Percentiles rank a stretch among this genome's conserved stretches.
These are phyloP conservation scores for Ophiocytium majus DNA, from an alignment of 352 stramenopile genomes.

Conservation along the genomic window DNA sequence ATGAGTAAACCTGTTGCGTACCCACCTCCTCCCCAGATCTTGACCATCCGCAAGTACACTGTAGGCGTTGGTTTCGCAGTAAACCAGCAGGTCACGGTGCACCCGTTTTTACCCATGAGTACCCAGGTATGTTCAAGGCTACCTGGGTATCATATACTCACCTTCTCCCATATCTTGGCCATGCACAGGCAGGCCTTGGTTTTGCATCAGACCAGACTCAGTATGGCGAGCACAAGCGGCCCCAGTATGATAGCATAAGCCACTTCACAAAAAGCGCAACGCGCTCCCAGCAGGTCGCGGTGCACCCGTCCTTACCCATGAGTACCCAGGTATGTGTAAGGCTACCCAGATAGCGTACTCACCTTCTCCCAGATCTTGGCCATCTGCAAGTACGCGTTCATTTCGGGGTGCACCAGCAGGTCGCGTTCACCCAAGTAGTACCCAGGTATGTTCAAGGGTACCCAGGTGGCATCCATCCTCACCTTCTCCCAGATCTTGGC, in stretches of 20 bases:
- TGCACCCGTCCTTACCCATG: too few species aligned
- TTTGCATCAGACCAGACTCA: slow-evolving; percentile 42
- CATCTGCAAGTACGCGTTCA: slow-evolving; percentile 47
- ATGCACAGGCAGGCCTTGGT: slow-evolving; percentile 47
- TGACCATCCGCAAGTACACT: slow-evolving; percentile 33
- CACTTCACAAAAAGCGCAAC: too few species aligned
- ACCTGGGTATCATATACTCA: too few species aligned
- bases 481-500: slow-evolving; percentile 48
- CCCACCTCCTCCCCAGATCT: slow-evolving; percentile 46
- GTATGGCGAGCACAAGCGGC: too few species aligned
- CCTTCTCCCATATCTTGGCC: slow-evolving; percentile 51
- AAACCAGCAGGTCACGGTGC: slow-evolving; percentile 48
- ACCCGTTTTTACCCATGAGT: slow-evolving; percentile 36
- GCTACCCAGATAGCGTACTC: too few species aligned
- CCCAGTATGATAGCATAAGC: too few species aligned
- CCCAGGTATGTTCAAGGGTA: too few species aligned
- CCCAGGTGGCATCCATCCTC: too few species aligned
- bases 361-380: slow-evolving; percentile 53
- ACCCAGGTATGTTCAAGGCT: too few species aligned
- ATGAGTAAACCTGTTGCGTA: too few species aligned
- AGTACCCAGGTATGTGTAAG: too few species aligned
- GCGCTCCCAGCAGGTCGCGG: slow-evolving; percentile 51
- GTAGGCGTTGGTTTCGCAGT: slow-evolving; percentile 47
- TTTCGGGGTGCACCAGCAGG: slow-evolving; percentile 52
- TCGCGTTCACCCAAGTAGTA: too few species aligned